Conservation (phyloP, 257 asterid species). For the Plantago elongata region DNA sequence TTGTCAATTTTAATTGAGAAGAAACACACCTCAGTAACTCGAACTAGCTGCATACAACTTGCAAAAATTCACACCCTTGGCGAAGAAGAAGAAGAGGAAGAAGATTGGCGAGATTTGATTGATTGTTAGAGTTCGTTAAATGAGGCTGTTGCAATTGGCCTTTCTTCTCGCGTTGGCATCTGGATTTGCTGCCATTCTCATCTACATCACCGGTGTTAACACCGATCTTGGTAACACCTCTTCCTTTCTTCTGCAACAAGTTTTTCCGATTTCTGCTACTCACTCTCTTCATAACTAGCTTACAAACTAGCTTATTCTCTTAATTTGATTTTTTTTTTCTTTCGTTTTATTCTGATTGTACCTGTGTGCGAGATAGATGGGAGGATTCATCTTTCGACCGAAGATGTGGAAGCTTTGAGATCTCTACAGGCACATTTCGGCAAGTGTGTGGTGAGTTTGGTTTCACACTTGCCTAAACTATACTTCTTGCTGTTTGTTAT, state of each 20-base stretch:
- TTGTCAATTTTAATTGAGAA: no score
- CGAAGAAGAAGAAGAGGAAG: no score
- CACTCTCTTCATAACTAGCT: no score
- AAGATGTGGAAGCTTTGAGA: conserved; percentile 64
- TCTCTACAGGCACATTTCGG: conserved; percentile 54
- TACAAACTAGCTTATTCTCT: no score
- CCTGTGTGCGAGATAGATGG: conserved; percentile 13
- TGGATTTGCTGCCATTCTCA: conserved; percentile 64
- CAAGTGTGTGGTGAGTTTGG: conserved; percentile 75
- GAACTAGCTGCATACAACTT: no score
- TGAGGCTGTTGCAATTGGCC: conserved; percentile 68
- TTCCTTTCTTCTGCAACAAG: not conserved
- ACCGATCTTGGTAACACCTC: conserved; percentile 36
- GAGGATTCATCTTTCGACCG: conserved; percentile 34
- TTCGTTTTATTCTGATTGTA: conserved; percentile 6
- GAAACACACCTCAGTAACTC: no score
- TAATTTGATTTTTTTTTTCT: not conserved
- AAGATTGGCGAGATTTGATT: no score
- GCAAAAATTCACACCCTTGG: no score
- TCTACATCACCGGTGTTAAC: conserved; percentile 51
- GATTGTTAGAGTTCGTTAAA: conserved; percentile 12
- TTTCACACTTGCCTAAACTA: not conserved
- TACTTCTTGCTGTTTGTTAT: not conserved
- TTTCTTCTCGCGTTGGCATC: conserved; percentile 60
- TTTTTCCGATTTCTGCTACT: no score